Evolutionary conservation across 352 stramenopile species (phyloP), one percentile per base, ranked within the genome.

Genomic region (Peronospora belbahrii): DNA sequence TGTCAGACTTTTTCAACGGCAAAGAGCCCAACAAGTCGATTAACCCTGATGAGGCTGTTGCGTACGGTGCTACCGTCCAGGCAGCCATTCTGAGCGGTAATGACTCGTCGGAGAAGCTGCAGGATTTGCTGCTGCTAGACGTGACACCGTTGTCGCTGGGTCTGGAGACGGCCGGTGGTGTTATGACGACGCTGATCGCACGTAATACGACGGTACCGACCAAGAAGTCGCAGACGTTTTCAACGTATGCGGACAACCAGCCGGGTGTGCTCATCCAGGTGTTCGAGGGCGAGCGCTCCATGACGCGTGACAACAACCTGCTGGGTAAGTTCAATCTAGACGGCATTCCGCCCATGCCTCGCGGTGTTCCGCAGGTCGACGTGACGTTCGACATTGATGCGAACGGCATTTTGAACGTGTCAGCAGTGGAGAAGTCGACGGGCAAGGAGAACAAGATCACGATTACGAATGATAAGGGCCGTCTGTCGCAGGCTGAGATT

Each of bases 391-490:
- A 94, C 48, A 87, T 95, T 46, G 87, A 96, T 55, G 83, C 73
- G 24, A 86, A 82, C 54, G 89, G 88, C 49, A 96, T 98, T 65
- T 65, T 98, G 53, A 96, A 97, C 62, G 93, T 98, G 22, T 91
- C 79, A 35, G 94, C 93, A 10, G 67, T 86, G 15, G 74, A 86
- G 54, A 86, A 98, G 84, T 95, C 85, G 59, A 98, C 96, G 17
- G 94, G 95, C 56, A 98, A 97, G 84, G 73, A 83, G 62, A 81
- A 85, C 53, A 97, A 97, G 79, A 98, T 99, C 63, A 98, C 94
- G 39, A 98, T 99, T 60, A 98, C 94, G 23, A 94, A 95, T 48
- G 96, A 99, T 61, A 98, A 98, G 78, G 95, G 95, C 47, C 88
- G 95, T 60, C 75, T 99, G 11, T 96, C 79, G 32, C 79, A 98